Evolutionary conservation across 768 basidiomycete species (phyloP), one percentile per base, ranked within the genome.

Genomic region (Boletus subparvulus): DNA sequence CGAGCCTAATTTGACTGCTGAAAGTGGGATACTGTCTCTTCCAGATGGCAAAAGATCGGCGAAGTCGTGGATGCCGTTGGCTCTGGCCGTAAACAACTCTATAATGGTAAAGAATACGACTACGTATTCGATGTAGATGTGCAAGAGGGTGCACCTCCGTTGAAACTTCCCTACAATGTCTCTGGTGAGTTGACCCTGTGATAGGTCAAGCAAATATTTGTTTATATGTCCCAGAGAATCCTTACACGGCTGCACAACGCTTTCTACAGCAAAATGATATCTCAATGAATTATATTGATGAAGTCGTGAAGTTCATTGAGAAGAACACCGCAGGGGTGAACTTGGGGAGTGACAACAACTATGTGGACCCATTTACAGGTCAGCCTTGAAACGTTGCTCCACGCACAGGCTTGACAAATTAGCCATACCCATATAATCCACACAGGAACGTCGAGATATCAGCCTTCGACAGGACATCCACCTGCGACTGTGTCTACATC

Each of bases 61-160:
- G 90, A 95, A 63, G 95, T 98, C 6, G 94, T 95, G 5, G 97
- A 97, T 67, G 95, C 94, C 19, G 90, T 96, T 50, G 91, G 94
- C 24, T 85, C 87, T 36, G 84, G 85, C n/a, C 81, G 93, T 55
- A 95, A 92, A 73, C 92, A 95, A 72, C 80, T 97, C n/a, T 88
- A 90, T 67, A 73, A 94, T 63, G 97, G 97, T 17, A 87, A 88
- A 67, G 96, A 98, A 74, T 99, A 95, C 67, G 97, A 99, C 74
- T 97, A 97, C 66, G 96, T 99, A n/a, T 98, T 98, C 66, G 95
- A 97, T 67, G 95, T 99, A 36, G 97, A 98, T 66, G 88, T 98
- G 28, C 82, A 92, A 66, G 96, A 97, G 57, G 95, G 94, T 3
- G 85, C 84, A 16, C 95, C 96, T 12, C 87, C 95, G 8, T 77